Base-by-base conservation (phyloP, 2,329 filamentous ascomycete genomes). In the Penicillium janthinellum region DNA sequence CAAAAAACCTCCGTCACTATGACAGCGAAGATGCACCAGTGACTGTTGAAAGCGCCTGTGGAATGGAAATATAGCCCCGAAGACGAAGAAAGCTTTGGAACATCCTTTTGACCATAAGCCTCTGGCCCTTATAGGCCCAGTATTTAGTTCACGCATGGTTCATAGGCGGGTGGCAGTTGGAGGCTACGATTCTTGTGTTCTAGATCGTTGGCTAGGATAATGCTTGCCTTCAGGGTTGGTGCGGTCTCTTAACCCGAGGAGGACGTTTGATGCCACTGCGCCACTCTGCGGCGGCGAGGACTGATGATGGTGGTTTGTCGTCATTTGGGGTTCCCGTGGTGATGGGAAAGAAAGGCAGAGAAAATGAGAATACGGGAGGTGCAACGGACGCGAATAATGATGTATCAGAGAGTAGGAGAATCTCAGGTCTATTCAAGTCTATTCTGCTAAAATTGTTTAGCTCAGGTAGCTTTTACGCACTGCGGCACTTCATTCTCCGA, bases 1-100 rank as follows among this genome's bases (percentile, higher is more conserved):
- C 35, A n/a, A 31, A 35, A 38, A 14, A 2, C 34, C 44, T 51
- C 28, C 45, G 50, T 60, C 58, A 60, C 45, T n/a, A 60, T 60
- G 54, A 60, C 58, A 50, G 20, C 42, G 25, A 8, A 38, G 15
- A 48, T 8, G 28, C 4, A n/a, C 31, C n/a, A 49, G 47, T 17
- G 47, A 11, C 34, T 49, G 28, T 17, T 31, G 31, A n/a, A 14
- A 35, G 20, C n/a, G 28, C 47, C 31, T 42, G 22, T 31, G 34
- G 49, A 22, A 38, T 52, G 49, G 34, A 38, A 52, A 5, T 39
- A 12, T 49, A n/a, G n/a, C 14, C 22, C 41, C 14, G 42, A 51
- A 49, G 1, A 28, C 25, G 10, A 4, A 15, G 7, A 1, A n/a
- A 8, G 14, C 42, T 15, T 28, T 31, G 5, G 2, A 15, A 22